A percentile compares a stretch with the other conserved stretches of the same genome.
phyloP scores from a whole-genome alignment of 805 yeast species.

The Kazachstania kunashirensis region DNA sequence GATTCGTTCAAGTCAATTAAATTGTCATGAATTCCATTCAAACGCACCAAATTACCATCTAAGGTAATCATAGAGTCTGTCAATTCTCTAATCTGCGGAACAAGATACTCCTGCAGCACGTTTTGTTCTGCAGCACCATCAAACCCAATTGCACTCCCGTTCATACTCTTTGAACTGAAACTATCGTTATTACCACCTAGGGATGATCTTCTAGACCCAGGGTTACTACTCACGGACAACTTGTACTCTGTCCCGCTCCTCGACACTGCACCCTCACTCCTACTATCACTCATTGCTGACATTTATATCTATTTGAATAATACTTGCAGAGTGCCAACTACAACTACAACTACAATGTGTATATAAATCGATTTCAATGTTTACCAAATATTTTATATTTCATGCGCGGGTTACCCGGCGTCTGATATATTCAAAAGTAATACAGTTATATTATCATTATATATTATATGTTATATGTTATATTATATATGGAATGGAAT shows the following conservation, averaged over 20 bases:
- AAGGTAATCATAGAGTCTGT: constrained; percentile 45
- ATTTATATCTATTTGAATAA: no score
- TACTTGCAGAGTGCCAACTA: no score
- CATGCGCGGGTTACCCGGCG: no score
- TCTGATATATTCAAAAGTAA: no score
- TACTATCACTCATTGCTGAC: background rate
- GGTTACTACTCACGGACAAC: constrained; percentile 33
- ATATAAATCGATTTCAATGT: no score
- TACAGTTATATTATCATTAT: background rate
- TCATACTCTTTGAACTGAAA: constrained; percentile 3
- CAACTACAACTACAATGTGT: no score
- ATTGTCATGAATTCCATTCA: constrained; percentile 52
- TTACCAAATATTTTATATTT: no score
- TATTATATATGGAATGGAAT: background rate
- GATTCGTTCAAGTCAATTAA: constrained; percentile 66
- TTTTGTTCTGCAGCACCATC: constrained; percentile 9
- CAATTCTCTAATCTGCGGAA: constrained; percentile 36
- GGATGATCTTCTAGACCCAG: constrained; percentile 29
- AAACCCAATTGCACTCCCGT: constrained; percentile 4
- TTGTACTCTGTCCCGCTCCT: constrained; percentile 26
- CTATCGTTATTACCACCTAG: constrained; percentile 13
- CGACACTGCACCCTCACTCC: background rate
- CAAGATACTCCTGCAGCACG: constrained; percentile 29
- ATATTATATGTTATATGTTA: background rate
- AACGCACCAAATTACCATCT: constrained; percentile 46